Base-by-base conservation (phyloP, 2,329 filamentous ascomycete species). In the Epichloe scottii region DNA sequence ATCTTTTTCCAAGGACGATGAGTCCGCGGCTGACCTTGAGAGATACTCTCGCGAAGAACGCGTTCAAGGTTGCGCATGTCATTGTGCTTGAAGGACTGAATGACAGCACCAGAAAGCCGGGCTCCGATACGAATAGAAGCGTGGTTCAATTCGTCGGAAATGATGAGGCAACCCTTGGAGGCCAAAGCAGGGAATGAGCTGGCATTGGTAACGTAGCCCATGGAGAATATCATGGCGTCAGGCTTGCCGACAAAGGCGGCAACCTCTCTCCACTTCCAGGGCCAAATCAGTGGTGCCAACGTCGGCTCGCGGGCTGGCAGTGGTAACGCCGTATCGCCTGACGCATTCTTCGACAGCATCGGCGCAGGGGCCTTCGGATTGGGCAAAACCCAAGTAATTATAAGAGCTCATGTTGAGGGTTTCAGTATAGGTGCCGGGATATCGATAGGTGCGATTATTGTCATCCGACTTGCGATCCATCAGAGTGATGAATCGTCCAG, bases 1-100 rank as follows among this genome's bases (percentile, higher is more conserved):
- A 98, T 97, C 81, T 97, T 98, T 77, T 95, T 96, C 93, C 93
- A 98, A 1, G 93, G 93, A 33, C 93, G 86, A 68, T 98, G 93
- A n/a, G 91, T 98, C 58, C 93, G 86, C 49, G 93, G 93, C 66
- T 98, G 93, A 43, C 93, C 93, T 70, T 97, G 91, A 14, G 91
- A 90, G 64, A 98, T 97, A 57, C 84, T 86, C 65, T 97, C 90
- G 41, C 93, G 85, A 6, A 98, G 80, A 59, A 86, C 82, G 53
- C 79, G 79, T 71, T 98, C 93, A 17, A 98, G 76, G 59, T 94
- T 84, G 30, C 69, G 72, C 84, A 96, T 94, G 67, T 97, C 87
- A 66, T 98, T 98, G 76, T 98, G 93, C 75, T 89, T 94, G 78
- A 97, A 98, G 63, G 91, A 94, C 58, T 84, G 82, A 61, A 98